These are phyloP conservation scores for Leersia perrieri DNA, from an alignment of 176 grass and related monocot genomes.

Conservation along the genomic window DNA sequence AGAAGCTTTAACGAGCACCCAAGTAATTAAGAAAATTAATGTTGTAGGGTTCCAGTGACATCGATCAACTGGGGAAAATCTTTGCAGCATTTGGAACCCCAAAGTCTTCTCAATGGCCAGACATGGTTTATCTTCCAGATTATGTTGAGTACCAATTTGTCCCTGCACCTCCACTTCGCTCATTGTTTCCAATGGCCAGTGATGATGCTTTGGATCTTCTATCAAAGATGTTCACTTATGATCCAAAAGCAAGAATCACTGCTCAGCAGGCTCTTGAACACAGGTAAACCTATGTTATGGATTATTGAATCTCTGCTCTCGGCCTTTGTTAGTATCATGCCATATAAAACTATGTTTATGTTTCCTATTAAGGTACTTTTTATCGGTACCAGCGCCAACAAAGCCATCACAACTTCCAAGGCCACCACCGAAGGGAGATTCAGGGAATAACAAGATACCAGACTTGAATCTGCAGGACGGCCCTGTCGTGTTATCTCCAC, in stretches of 20 bases:
- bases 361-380: constrained; percentile 74
- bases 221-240: constrained; percentile 92
- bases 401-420: constrained; percentile 78
- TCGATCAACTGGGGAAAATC: constrained; percentile 98
- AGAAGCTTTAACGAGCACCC: neutral
- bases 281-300: constrained; percentile 50
- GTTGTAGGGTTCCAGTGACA: constrained; percentile 88
- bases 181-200: constrained; percentile 79
- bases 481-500: constrained; percentile 77
- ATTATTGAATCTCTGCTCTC: neutral
- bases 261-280: constrained; percentile 95
- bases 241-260: constrained; percentile 94
- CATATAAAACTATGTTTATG: constrained; percentile 23
- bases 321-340: constrained; percentile 11
- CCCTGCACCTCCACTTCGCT: constrained; percentile 67
- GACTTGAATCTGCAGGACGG: constrained; percentile 63
- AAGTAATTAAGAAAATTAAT: constrained; percentile 12
- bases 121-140: constrained; percentile 98
- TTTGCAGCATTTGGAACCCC: constrained; percentile 94
- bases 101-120: constrained; percentile 88
- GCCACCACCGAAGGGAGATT: constrained; percentile 72
- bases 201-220: constrained; percentile 97
- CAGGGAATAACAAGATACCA: constrained; percentile 48
- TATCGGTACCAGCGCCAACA: constrained; percentile 83
- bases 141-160: constrained; percentile 99